A percentile compares a stretch with the other conserved stretches of the same genome.
Conservation (phyloP, 108 stramenopile genomes). For the Cylindrotheca closterium region DNA sequence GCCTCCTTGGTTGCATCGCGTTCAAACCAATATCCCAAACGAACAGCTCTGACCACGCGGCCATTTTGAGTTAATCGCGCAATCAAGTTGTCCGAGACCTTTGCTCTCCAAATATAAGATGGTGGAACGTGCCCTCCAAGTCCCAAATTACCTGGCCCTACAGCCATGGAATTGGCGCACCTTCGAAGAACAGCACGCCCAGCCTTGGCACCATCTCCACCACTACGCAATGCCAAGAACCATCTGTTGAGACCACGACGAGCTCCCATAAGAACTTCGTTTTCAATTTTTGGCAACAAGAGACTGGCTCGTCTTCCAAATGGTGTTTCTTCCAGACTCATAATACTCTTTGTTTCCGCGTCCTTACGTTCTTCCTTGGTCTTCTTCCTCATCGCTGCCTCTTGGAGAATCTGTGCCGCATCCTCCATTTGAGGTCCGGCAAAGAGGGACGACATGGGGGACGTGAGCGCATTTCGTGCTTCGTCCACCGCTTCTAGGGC, state of each 20-base stretch:
- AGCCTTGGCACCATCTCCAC: constrained; percentile 89
- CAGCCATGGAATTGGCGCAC: constrained; percentile 62
- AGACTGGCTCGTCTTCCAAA: constrained; percentile 81
- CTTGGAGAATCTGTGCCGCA: constrained; percentile 24
- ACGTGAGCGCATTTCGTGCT: constrained; percentile 72
- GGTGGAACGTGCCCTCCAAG: constrained; percentile 82
- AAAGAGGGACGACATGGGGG: constrained; percentile 62
- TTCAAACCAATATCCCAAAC: constrained; percentile 85
- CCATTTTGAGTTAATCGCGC: constrained; percentile 71
- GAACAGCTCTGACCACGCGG: constrained; percentile 68
- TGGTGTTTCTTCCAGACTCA: constrained; percentile 80
- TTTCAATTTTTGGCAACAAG: constrained; percentile 88
- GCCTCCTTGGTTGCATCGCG: constrained; percentile 79
- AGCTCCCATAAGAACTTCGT: constrained; percentile 84
- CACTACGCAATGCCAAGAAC: constrained; percentile 81
- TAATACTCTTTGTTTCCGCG: constrained; percentile 6
- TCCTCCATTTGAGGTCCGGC: constrained; percentile 29
- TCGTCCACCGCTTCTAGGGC: constrained; percentile 87
- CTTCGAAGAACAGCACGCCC: constrained; percentile 81
- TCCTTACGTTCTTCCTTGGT: constrained; percentile 21
- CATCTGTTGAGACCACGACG: constrained; percentile 80
- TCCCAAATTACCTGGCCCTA: constrained; percentile 73
- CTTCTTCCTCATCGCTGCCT: constrained; percentile 21
- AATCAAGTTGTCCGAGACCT: constrained; percentile 83
- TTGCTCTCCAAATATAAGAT: constrained; percentile 81